A percentile compares a stretch with the other conserved stretches of the same genome.
Conservation (phyloP, 805 yeast genomes). For the Candida ulmi region DNA sequence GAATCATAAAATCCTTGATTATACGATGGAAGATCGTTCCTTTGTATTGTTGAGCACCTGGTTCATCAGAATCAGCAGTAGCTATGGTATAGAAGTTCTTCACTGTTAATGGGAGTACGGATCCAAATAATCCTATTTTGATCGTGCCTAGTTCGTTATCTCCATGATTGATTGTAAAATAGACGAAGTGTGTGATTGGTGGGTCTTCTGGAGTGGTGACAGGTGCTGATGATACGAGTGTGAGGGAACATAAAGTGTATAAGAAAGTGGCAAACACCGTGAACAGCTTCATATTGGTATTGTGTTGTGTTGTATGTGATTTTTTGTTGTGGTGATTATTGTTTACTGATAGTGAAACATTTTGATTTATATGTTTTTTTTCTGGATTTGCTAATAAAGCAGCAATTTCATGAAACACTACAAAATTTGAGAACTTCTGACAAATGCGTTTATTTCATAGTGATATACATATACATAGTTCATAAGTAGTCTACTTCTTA, state of each 20-base stretch:
- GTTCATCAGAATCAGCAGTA: slow-evolving; percentile 18
- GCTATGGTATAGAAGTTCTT: slow-evolving; percentile 52
- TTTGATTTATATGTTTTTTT: no score
- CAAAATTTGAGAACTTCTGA: no score
- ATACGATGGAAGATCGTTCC: slow-evolving; percentile 69
- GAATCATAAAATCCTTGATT: slow-evolving; percentile 69
- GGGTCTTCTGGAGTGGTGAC: slow-evolving; percentile 13
- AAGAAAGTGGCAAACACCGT: slow-evolving; percentile 3
- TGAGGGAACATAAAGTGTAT: slow-evolving; percentile 4
- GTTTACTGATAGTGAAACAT: no score
- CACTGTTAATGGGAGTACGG: slow-evolving; percentile 58
- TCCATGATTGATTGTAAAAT: slow-evolving; percentile 19
- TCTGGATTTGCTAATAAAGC: no score
- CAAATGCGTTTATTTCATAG: no score
- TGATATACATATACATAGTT: no score
- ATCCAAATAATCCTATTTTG: slow-evolving; percentile 59
- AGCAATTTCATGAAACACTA: no score
- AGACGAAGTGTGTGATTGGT: slow-evolving; percentile 22
- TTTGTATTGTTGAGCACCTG: slow-evolving; percentile 36
- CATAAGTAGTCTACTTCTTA: no score
- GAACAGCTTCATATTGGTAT: slow-evolving; percentile 9
- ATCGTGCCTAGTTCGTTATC: slow-evolving; percentile 26
- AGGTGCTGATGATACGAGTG: slow-evolving; percentile 9
- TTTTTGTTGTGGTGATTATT: no score
- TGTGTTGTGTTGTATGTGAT: no score